These are phyloP conservation scores for Penicillium antarcticum DNA, from an alignment of 495 filamentous ascomycete species.

Conservation along the genomic window DNA sequence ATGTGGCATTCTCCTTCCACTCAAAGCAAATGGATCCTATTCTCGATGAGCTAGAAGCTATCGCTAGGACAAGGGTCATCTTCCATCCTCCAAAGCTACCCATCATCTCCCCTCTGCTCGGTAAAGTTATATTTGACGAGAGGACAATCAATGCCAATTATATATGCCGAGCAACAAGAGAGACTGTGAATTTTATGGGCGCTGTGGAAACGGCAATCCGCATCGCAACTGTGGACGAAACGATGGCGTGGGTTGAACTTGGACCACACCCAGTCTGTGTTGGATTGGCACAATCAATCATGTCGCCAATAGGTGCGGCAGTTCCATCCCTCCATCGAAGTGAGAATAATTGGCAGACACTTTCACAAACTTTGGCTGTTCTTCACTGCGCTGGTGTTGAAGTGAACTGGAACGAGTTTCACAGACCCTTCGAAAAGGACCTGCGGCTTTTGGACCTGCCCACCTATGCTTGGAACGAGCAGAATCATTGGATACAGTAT, in stretches of 20 bases:
- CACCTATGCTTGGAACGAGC: constrained; percentile 50
- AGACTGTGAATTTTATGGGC: constrained; percentile 27
- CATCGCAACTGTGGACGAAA: constrained; percentile 15
- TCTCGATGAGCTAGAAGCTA: constrained; percentile 39
- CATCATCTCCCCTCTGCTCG: constrained; percentile 30
- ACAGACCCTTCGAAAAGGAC: no score
- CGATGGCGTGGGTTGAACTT: constrained; percentile 35
- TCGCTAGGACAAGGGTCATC: constrained; percentile 23
- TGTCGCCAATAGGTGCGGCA: constrained; percentile 36
- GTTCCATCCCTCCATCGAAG: constrained; percentile 27
- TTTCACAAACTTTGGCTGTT: constrained; percentile 14
- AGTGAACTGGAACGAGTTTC: constrained; percentile 64
- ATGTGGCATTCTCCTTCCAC: constrained; percentile 55
- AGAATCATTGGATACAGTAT: constrained; percentile 46
- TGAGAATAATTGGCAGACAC: constrained; percentile 48
- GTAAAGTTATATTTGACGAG: constrained; percentile 12
- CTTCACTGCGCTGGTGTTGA: no score
- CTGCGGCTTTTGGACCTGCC: constrained; percentile 58
- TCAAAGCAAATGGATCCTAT: constrained; percentile 51
- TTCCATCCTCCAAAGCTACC: constrained; percentile 33
- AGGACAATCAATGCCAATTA: constrained; percentile 28
- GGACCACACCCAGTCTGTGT: constrained; percentile 38
- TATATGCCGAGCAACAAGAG: constrained; percentile 22
- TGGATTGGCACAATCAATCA: constrained; percentile 17
- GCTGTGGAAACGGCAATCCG: constrained; percentile 22